These are phyloP conservation scores for Aspergillus bridgeri DNA, from an alignment of 495 filamentous ascomycete species.

Conservation along the genomic window DNA sequence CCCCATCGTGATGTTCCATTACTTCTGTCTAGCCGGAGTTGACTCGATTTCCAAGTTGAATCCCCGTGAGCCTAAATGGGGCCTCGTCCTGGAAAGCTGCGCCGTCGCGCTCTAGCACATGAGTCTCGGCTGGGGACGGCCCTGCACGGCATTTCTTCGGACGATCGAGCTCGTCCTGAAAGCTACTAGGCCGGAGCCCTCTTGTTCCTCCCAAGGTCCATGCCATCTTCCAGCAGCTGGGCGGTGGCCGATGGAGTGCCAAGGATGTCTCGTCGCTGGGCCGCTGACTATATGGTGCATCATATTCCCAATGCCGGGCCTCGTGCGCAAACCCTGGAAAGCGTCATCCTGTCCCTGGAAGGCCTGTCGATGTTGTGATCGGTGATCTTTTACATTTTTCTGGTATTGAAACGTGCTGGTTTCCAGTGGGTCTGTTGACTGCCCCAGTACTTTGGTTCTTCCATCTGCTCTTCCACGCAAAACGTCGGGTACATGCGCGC, in stretches of 20 bases:
- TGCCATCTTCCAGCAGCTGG: constrained; percentile 19
- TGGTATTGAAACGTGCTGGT: not conserved
- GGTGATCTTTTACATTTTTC: not conserved
- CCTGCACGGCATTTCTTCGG: constrained; percentile 27
- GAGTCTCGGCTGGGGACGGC: constrained; percentile 27
- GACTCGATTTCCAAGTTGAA: constrained; percentile 19
- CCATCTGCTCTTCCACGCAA: not conserved
- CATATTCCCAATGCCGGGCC: constrained; percentile 9
- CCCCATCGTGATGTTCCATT: constrained; percentile 31
- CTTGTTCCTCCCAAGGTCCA: constrained; percentile 18
- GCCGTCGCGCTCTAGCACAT: constrained; percentile 28
- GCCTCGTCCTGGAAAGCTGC: constrained; percentile 23
- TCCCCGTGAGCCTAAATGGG: constrained; percentile 20
- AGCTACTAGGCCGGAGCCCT: constrained; percentile 10
- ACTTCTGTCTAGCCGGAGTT: constrained; percentile 24
- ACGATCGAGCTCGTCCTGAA: constrained; percentile 24
- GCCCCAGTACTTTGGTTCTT: not conserved
- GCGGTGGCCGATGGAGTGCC: constrained; percentile 17
- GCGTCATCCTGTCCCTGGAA: constrained; percentile 9
- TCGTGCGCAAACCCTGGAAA: constrained; percentile 12
- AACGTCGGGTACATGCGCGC: no score
- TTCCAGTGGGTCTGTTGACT: not conserved
- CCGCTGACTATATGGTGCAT: constrained; percentile 26
- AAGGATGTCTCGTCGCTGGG: constrained; percentile 18
- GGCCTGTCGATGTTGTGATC: constrained; percentile 1